Evolutionary conservation across 176 grass and related monocot species (phyloP).

Genomic region (Pontederia paniculata): DNA sequence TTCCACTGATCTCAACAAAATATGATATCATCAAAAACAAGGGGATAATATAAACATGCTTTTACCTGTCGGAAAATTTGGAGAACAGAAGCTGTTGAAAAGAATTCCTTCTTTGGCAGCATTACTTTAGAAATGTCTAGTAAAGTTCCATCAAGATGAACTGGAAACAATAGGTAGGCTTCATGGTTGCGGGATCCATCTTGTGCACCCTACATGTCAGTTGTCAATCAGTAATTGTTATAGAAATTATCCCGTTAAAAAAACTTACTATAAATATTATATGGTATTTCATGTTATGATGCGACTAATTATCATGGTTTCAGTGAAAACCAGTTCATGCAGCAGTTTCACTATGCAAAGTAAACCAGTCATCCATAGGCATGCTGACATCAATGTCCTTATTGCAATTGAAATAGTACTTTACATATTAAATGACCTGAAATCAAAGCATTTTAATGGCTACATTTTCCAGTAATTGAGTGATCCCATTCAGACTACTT

Average conservation of each 20-base stretch:
- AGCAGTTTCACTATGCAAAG: no score
- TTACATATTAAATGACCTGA: neutral
- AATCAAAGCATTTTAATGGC: no score
- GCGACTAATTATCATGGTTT: neutral
- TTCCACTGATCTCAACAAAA: neutral
- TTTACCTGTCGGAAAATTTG: conserved; percentile 78
- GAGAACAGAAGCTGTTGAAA: conserved; percentile 52
- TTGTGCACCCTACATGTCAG: conserved; percentile 47
- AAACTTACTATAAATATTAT: neutral
- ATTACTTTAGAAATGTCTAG: conserved; percentile 43
- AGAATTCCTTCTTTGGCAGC: conserved; percentile 62
- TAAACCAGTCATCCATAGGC: no score
- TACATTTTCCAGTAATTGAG: no score
- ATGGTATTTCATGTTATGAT: neutral
- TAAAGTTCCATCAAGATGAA: conserved; percentile 87
- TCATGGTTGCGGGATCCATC: conserved; percentile 61
- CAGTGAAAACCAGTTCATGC: no score
- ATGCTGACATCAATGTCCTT: no score
- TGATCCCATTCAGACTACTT: no score
- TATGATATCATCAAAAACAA: neutral
- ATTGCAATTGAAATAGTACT: neutral
- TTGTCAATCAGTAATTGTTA: neutral
- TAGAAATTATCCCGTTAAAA: neutral
- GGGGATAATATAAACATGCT: neutral
- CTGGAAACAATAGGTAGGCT: conserved; percentile 81